phyloP scores from a whole-genome alignment of 1,284 basidiomycete genomes.

The Flammula alnicola region DNA sequence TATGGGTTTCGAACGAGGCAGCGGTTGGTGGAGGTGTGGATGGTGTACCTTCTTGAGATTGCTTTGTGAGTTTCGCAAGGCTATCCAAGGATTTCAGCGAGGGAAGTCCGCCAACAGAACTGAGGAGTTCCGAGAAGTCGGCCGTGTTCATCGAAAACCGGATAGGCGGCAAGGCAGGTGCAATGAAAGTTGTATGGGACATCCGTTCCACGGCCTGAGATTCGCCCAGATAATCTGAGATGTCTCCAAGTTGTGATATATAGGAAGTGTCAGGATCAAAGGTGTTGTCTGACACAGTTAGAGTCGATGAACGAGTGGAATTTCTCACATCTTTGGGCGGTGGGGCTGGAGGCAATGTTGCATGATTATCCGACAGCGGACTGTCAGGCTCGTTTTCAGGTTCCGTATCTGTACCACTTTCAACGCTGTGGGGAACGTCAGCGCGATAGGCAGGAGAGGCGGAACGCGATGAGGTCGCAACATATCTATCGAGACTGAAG shows the following conservation, averaged over 20 bases:
- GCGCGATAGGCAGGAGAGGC: slow-evolving; percentile 62
- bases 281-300: slow-evolving; percentile 10
- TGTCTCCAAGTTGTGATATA: slow-evolving; percentile 24
- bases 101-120: slow-evolving; percentile 49
- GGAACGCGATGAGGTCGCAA: slow-evolving; percentile 34
- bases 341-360: slow-evolving; percentile 46
- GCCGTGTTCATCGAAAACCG: slow-evolving; percentile 80
- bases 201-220: slow-evolving; percentile 60
- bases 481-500: slow-evolving; percentile 24
- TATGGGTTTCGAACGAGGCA: slow-evolving; percentile 18
- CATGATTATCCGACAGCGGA: slow-evolving; percentile 25
- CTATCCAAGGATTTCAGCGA: slow-evolving; percentile 46
- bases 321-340: slow-evolving; percentile 54
- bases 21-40: slow-evolving; percentile 40
- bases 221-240: slow-evolving; percentile 54
- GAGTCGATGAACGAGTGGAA: slow-evolving; percentile 9
- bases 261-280: slow-evolving; percentile 19
- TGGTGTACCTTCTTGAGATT: slow-evolving; percentile 29
- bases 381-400: slow-evolving; percentile 52
- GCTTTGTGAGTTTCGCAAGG: slow-evolving; percentile 47
- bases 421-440: slow-evolving; percentile 72
- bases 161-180: slow-evolving; percentile 80
- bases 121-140: slow-evolving; percentile 78
- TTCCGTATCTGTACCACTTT: slow-evolving; percentile 76
- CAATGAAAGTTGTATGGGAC: slow-evolving; percentile 76